Conservation (phyloP, 306 rosid species). For the Citrullus colocynthis region DNA sequence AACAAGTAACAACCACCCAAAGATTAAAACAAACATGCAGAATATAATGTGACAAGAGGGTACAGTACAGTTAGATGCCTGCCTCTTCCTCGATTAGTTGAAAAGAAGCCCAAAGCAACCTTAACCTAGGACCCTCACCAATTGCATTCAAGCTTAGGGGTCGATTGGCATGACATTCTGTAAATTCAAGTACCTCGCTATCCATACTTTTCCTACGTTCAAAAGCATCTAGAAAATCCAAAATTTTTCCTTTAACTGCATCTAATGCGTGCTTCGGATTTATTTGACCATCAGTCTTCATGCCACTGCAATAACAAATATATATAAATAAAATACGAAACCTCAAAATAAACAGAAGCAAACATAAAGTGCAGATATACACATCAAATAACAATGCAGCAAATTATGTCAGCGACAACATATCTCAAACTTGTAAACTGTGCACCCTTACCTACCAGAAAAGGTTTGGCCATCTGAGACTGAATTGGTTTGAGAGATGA, state of each 20-base stretch:
- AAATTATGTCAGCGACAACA: conserved; percentile 6
- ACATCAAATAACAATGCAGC: background rate
- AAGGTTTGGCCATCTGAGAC: conserved; percentile 28
- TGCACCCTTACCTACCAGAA: conserved; percentile 99
- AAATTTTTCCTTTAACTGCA: conserved; percentile 61
- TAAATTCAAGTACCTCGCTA: conserved; percentile 27
- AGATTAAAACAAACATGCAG: background rate
- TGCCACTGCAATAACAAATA: conserved; percentile 34
- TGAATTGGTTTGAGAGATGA: conserved; percentile 23
- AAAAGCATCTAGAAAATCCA: conserved; percentile 51
- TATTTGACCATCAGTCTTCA: conserved; percentile 22
- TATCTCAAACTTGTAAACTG: conserved; percentile 19
- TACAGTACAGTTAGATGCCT: conserved; percentile 27
- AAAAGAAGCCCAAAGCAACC: conserved; percentile 75
- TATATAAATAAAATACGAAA: conserved; percentile 10
- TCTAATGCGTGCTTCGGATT: conserved; percentile 42
- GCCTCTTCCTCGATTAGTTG: conserved; percentile 75
- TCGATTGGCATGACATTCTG: conserved; percentile 21
- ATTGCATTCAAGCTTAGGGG: conserved; percentile 79
- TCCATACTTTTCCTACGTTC: conserved; percentile 41
- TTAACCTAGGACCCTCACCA: conserved; percentile 72
- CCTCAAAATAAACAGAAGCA: conserved; percentile 8
- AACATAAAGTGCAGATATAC: conserved; percentile 8
- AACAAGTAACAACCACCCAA: background rate
- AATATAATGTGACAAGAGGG: conserved; percentile 8